phyloP scores from a whole-genome alignment of 2,329 filamentous ascomycete genomes.

The Trichoderma harzianum region DNA sequence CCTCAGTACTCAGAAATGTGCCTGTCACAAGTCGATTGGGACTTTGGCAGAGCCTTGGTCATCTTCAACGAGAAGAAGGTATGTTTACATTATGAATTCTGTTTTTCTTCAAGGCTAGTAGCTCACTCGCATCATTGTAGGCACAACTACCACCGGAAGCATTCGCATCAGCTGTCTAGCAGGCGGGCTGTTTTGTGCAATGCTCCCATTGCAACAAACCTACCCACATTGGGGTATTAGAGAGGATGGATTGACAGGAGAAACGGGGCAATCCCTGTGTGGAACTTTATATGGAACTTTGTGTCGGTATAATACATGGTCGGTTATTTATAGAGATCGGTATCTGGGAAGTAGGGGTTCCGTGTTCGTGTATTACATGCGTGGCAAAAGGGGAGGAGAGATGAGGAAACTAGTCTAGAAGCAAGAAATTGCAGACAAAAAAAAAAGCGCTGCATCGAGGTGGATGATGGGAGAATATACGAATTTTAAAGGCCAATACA shows the following conservation, averaged over 20 bases:
- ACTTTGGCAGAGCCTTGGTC: slow-evolving; percentile 69
- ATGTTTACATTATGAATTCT: slow-evolving; percentile 26
- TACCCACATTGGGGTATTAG: not conserved
- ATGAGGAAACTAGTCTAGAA: not conserved
- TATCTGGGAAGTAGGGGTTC: not conserved
- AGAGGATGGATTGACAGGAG: slow-evolving; percentile 12
- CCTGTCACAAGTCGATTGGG: slow-evolving; percentile 74
- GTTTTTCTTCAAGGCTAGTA: not conserved
- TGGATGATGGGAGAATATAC: not conserved
- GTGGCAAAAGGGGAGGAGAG: not conserved
- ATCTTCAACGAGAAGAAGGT: slow-evolving; percentile 77
- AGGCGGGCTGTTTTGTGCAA: not conserved
- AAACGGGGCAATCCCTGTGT: slow-evolving; percentile 1
- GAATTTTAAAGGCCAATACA: not conserved
- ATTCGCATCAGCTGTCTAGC: slow-evolving; percentile 22
- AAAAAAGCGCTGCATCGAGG: not conserved
- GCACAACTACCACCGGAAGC: slow-evolving; percentile 28
- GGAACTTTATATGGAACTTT: slow-evolving; percentile 1
- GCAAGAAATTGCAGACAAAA: not conserved
- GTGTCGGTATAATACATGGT: not conserved
- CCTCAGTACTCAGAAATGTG: slow-evolving; percentile 77
- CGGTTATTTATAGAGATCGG: slow-evolving; percentile 10
- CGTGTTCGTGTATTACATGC: slow-evolving; percentile 5
- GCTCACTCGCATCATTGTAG: slow-evolving; percentile 18
- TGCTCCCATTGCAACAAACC: not conserved